Conservation (phyloP, 2,329 filamentous ascomycete species). For the Whalleya microplaca region DNA sequence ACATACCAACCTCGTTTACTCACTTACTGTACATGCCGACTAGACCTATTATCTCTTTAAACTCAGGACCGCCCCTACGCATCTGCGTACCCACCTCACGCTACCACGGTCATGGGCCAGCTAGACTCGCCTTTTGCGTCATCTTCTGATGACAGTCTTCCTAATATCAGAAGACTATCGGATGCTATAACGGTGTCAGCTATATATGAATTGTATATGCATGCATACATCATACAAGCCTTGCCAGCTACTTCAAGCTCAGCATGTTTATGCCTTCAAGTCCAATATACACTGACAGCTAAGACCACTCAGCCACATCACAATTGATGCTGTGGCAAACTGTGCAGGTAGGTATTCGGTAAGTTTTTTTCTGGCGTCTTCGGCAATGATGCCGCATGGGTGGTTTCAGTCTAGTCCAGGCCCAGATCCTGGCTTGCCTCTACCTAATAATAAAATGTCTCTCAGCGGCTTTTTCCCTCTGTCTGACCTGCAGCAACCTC, state of each 20-base stretch:
- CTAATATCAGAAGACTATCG: conserved; percentile 6
- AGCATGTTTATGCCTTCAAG: too few species aligned
- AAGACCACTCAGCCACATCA: too few species aligned
- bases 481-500: conserved; percentile 12
- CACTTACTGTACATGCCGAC: too few species aligned
- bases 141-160: conserved; percentile 11
- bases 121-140: conserved; percentile 12
- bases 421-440: neutral
- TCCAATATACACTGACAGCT: too few species aligned
- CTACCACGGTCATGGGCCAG: conserved; percentile 7
- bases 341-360: too few species aligned
- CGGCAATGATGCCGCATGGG: neutral
- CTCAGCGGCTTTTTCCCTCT: neutral
- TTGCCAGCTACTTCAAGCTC: too few species aligned
- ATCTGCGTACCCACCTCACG: conserved; percentile 12
- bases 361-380: neutral
- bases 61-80: neutral
- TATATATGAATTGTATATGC: too few species aligned
- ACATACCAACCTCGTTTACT: too few species aligned
- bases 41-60: neutral
- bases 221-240: too few species aligned
- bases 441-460: too few species aligned
- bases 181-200: too few species aligned
- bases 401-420: neutral
- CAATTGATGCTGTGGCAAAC: too few species aligned